Conservation (phyloP, 2,329 filamentous ascomycete species). For the Rhynchosporium secalis region DNA sequence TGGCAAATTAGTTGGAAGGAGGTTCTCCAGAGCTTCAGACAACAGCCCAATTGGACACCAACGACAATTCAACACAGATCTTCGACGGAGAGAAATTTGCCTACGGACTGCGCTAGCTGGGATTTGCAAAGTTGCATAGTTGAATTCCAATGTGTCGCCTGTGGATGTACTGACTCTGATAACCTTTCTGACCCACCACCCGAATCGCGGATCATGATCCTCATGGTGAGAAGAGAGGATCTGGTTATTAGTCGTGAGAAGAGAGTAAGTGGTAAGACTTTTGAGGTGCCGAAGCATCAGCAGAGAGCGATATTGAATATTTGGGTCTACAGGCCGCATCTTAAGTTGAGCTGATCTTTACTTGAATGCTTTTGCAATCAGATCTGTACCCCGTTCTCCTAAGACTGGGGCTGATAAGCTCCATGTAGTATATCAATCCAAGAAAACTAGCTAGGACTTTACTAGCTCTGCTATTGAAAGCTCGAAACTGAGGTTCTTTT, state of each 20-base stretch:
- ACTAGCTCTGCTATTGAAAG: no score
- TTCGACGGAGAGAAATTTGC: conserved; percentile 57
- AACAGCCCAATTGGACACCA: conserved; percentile 47
- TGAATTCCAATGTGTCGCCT: conserved; percentile 52
- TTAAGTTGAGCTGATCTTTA: conserved; percentile 7
- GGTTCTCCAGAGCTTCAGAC: conserved; percentile 50
- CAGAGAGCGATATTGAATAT: conserved; percentile 49
- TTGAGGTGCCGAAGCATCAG: conserved; percentile 47
- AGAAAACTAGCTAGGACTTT: no score
- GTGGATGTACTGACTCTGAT: conserved; percentile 39
- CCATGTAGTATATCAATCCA: no score
- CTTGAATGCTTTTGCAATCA: not conserved
- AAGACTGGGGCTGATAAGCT: no score
- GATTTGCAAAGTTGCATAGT: conserved; percentile 47
- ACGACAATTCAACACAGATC: conserved; percentile 45
- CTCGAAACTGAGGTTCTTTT: no score
- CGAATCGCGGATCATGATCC: conserved; percentile 46
- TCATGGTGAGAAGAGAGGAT: conserved; percentile 48
- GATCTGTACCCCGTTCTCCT: no score
- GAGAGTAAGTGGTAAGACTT: conserved; percentile 38
- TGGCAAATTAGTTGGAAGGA: conserved; percentile 50
- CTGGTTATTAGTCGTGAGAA: conserved; percentile 45
- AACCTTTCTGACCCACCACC: conserved; percentile 29
- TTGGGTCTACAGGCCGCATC: conserved; percentile 48
- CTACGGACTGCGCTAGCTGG: conserved; percentile 56